phyloP scores from a whole-genome alignment of 164 flowering plant genomes.

The grape (Vitis vinifera) region DNA sequence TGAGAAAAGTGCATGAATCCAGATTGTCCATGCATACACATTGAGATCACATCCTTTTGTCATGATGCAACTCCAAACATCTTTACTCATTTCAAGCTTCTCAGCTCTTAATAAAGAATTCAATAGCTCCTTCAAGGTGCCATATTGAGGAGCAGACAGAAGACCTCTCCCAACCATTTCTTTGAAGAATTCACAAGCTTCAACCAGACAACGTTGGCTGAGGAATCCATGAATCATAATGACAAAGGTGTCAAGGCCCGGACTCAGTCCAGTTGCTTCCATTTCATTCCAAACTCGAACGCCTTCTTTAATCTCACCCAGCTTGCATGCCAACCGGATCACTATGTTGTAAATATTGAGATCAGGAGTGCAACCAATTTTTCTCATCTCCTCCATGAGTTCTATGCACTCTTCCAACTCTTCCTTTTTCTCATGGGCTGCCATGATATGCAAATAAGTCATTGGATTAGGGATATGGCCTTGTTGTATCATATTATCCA shows the following conservation, averaged over 20 bases:
- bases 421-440: constrained; percentile 89
- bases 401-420: constrained; percentile 78
- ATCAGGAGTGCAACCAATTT: constrained; percentile 61
- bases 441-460: constrained; percentile 65
- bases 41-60: constrained; percentile 75
- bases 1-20: constrained; percentile 86
- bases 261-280: constrained; percentile 61
- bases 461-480: constrained; percentile 60
- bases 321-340: constrained; percentile 72
- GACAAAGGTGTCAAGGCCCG: constrained; percentile 67
- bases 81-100: constrained; percentile 78
- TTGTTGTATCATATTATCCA: constrained; percentile 64
- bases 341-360: constrained; percentile 57
- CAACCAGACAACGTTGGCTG: constrained; percentile 56
- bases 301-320: constrained; percentile 73
- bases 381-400: constrained; percentile 61
- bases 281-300: constrained; percentile 68
- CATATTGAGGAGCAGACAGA: constrained; percentile 73
- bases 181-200: constrained; percentile 81
- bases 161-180: constrained; percentile 89
- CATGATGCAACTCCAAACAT: constrained; percentile 70
- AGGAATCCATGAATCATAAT: constrained; percentile 75
- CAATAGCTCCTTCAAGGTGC: constrained; percentile 71
- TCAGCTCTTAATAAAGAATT: constrained; percentile 70
- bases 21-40: constrained; percentile 87